These are phyloP conservation scores for Trametes punicea DNA, from an alignment of 768 basidiomycete species.

Conservation along the genomic window DNA sequence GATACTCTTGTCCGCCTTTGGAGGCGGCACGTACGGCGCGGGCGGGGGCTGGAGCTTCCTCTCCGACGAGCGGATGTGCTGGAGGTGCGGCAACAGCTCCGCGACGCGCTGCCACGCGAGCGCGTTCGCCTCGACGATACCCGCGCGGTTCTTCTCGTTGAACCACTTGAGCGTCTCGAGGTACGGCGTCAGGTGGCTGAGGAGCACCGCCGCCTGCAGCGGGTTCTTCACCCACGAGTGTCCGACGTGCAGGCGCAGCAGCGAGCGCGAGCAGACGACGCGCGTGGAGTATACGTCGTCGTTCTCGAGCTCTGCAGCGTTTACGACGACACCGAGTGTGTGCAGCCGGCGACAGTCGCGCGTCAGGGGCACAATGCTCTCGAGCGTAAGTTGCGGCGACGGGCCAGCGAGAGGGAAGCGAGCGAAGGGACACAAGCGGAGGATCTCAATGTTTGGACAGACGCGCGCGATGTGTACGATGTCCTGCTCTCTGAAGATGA, in stretches of 20 bases:
- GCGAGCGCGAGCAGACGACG: constrained; percentile 56
- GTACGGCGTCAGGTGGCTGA: constrained; percentile 75
- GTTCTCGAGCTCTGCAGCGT: constrained; percentile 45
- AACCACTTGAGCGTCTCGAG: constrained; percentile 73
- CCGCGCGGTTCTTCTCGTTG: constrained; percentile 72
- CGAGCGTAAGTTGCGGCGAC: constrained; percentile 57
- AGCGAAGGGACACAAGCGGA: constrained; percentile 64
- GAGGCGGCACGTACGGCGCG: constrained; percentile 27
- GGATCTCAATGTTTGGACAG: constrained; percentile 66
- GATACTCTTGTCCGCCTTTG: constrained; percentile 41
- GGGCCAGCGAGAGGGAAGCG: constrained; percentile 54
- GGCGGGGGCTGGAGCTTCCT: constrained; percentile 39
- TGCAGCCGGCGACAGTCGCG: constrained; percentile 58
- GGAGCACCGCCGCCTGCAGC: constrained; percentile 64
- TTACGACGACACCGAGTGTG: constrained; percentile 62
- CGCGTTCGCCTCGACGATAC: constrained; percentile 64
- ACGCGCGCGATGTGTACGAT: constrained; percentile 53
- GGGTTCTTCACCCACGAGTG: constrained; percentile 71
- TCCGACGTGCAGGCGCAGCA: constrained; percentile 70
- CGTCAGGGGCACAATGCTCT: constrained; percentile 58
- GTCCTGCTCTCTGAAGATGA: constrained; percentile 61
- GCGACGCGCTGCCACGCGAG: constrained; percentile 65
- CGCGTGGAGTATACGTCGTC: constrained; percentile 45
- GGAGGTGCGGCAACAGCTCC: constrained; percentile 71
- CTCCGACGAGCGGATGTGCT: constrained; percentile 61